These are phyloP conservation scores for Fusarium brevicatenulatum DNA, from an alignment of 2,329 filamentous ascomycete species.

Conservation along the genomic window DNA sequence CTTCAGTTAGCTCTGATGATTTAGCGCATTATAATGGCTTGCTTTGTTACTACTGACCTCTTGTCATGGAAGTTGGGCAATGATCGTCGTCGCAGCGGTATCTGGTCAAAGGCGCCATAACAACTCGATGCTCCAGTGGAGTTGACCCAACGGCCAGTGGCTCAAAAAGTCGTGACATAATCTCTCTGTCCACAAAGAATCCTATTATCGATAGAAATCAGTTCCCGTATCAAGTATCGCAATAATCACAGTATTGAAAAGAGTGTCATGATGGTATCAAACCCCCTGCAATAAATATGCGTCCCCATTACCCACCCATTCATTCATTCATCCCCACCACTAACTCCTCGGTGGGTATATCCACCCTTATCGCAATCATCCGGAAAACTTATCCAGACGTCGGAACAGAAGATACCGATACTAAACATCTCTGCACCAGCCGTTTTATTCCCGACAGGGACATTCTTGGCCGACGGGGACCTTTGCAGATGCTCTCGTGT, in stretches of 20 bases:
- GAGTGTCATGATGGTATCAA: background rate
- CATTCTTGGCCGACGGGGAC: background rate
- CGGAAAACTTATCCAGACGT: background rate
- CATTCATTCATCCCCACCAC: background rate
- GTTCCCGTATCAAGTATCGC: no score
- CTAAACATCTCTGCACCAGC: accelerated
- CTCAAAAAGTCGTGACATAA: background rate
- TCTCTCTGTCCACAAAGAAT: background rate
- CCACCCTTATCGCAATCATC: background rate
- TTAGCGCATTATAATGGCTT: accelerated
- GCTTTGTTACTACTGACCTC: accelerated
- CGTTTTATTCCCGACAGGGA: background rate
- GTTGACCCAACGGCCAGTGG: background rate
- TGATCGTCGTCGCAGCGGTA: background rate
- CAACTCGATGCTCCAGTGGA: background rate
- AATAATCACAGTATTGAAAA: background rate
- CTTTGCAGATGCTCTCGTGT: background rate
- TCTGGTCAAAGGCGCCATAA: background rate
- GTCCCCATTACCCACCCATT: background rate
- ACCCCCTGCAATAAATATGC: background rate
- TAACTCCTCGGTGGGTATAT: background rate
- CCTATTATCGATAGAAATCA: accelerated
- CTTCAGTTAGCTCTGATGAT: accelerated
- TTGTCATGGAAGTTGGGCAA: background rate
- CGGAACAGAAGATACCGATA: background rate